Percentiles rank a stretch among this genome's conserved stretches.
phyloP scores from a whole-genome alignment of 306 rosid genomes.

The Prunus mongolica region DNA sequence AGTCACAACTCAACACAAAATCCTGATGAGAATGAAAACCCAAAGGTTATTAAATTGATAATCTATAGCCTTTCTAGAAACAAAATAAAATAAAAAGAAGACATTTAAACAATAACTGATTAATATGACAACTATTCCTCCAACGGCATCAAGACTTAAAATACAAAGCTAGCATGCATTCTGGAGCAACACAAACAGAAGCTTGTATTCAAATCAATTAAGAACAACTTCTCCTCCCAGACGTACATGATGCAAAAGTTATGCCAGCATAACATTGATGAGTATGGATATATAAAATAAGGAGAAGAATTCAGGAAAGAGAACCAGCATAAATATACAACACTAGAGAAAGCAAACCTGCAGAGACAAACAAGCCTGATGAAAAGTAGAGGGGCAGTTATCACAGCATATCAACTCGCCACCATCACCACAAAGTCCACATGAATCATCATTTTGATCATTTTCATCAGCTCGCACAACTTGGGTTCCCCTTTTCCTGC shows the following conservation, averaged over 20 bases:
- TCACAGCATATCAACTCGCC: constrained; percentile 96
- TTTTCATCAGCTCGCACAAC: constrained; percentile 48
- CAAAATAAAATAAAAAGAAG: constrained; percentile 1
- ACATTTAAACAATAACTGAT: background rate
- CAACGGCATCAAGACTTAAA: background rate
- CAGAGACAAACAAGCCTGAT: constrained; percentile 72
- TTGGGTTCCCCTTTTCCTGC: constrained; percentile 58
- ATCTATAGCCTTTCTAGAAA: background rate
- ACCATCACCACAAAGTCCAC: constrained; percentile 94
- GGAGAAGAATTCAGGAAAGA: constrained; percentile 13
- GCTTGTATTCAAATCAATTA: background rate
- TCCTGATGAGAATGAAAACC: constrained; percentile 6
- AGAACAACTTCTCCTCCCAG: background rate
- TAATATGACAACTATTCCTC: background rate
- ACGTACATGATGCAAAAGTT: background rate
- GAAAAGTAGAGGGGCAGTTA: constrained; percentile 93
- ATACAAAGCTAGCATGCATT: background rate
- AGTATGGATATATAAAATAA: background rate
- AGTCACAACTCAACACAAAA: constrained; percentile 11
- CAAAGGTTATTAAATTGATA: background rate
- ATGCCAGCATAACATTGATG: background rate
- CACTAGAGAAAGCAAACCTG: constrained; percentile 55
- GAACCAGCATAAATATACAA: constrained; percentile 23
- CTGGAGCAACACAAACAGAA: background rate
- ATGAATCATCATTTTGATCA: constrained; percentile 90